These are phyloP conservation scores for Triticum urartu DNA, from an alignment of 176 grass and related monocot genomes.

Conservation along the genomic window DNA sequence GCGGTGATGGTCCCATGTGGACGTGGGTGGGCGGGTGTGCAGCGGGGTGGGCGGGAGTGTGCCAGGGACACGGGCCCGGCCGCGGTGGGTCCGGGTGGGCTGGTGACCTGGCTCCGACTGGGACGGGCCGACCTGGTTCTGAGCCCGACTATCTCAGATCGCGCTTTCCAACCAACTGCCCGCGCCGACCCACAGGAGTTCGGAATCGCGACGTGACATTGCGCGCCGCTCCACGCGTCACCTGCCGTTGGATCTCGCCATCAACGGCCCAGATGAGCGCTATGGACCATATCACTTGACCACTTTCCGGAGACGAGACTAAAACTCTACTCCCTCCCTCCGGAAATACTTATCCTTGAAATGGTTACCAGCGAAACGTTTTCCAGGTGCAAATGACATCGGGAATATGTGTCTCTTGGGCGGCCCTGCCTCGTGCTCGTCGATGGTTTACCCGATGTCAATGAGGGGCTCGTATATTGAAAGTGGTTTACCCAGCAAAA, in stretches of 20 bases:
- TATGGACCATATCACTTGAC: too few species aligned
- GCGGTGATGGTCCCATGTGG: not conserved
- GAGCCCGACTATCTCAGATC: constrained; percentile 4
- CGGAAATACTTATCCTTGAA: too few species aligned
- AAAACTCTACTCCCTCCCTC: not conserved
- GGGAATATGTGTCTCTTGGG: too few species aligned
- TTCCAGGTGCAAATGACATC: too few species aligned
- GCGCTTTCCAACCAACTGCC: not conserved
- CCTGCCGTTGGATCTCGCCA: not conserved
- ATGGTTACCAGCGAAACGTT: not conserved
- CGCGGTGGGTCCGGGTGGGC: constrained; percentile 11
- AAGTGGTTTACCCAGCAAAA: too few species aligned
- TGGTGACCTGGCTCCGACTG: constrained; percentile 39
- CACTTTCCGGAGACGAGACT: too few species aligned
- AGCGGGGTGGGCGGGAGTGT: not conserved
- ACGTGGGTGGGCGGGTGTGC: not conserved
- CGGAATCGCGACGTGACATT: not conserved
- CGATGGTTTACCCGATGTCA: too few species aligned
- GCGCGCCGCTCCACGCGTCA: not conserved
- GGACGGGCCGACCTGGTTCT: constrained; percentile 5
- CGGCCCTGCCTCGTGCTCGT: too few species aligned
- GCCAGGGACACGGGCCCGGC: not conserved
- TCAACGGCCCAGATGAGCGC: not conserved
- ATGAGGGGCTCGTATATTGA: too few species aligned
- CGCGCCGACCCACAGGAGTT: not conserved